A percentile compares a stretch with the other conserved stretches of the same genome.
phyloP scores from a whole-genome alignment of 768 basidiomycete species.

The Russula dissimulans region DNA sequence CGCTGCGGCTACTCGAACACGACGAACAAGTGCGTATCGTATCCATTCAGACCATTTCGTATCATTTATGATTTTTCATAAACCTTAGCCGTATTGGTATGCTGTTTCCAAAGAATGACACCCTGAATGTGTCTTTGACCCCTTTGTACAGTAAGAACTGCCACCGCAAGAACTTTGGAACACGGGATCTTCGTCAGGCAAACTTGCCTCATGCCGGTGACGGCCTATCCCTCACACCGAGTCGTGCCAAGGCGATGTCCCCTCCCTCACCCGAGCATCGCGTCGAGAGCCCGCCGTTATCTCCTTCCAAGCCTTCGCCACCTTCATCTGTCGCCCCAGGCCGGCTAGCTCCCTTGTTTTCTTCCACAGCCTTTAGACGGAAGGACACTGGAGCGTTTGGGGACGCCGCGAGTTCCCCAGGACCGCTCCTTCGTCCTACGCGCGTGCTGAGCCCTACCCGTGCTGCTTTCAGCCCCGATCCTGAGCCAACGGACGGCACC shows the following conservation, averaged over 20 bases:
- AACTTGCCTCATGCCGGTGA: slow-evolving; percentile 50
- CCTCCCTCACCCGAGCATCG: slow-evolving; percentile 24
- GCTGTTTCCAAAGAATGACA: neutral
- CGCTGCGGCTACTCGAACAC: slow-evolving; percentile 69
- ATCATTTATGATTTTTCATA: neutral
- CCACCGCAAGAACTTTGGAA: slow-evolving; percentile 73
- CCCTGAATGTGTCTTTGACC: slow-evolving; percentile 2
- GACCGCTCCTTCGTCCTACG: slow-evolving; percentile 34
- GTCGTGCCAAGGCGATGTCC: slow-evolving; percentile 5
- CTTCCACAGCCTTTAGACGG: slow-evolving; percentile 20
- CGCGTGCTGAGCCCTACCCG: slow-evolving; percentile 32
- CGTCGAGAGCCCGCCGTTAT: slow-evolving; percentile 27
- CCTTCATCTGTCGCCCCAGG: slow-evolving; percentile 23
- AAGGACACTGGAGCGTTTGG: slow-evolving; percentile 23
- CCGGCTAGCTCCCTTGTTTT: slow-evolving; percentile 2
- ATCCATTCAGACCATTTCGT: neutral
- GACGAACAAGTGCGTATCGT: slow-evolving; percentile 52
- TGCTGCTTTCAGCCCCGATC: neutral
- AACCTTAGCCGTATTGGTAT: slow-evolving; percentile 38
- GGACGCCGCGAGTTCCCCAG: slow-evolving; percentile 16
- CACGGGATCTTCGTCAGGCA: slow-evolving; percentile 59
- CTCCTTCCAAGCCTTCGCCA: slow-evolving; percentile 18
- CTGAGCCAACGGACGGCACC: neutral
- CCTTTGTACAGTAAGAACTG: slow-evolving; percentile 58
- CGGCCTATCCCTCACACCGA: slow-evolving; percentile 24